These are phyloP conservation scores for Kingdonia uniflora DNA, from an alignment of 164 flowering plant genomes.

Conservation along the genomic window DNA sequence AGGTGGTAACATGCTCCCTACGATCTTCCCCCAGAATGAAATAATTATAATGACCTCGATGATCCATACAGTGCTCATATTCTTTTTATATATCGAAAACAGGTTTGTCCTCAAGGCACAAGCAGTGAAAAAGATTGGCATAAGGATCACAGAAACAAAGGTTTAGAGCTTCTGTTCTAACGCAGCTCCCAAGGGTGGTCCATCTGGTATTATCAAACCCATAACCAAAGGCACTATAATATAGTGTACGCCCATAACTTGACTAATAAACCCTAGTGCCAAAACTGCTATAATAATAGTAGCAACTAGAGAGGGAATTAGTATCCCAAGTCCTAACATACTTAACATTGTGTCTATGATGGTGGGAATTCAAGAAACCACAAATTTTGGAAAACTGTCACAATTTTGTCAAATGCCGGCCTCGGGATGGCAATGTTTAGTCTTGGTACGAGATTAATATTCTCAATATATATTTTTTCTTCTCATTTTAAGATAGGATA, in stretches of 20 bases:
- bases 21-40: constrained; percentile 24
- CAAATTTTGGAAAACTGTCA: constrained; percentile 24
- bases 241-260: constrained; percentile 38
- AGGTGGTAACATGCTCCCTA: constrained; percentile 17
- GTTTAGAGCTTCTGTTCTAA: constrained; percentile 44
- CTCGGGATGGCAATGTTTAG: constrained; percentile 45
- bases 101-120: constrained; percentile 37
- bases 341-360: constrained; percentile 1
- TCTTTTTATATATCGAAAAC: constrained; percentile 15
- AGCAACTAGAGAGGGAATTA: too few species aligned
- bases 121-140: constrained; percentile 40
- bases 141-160: constrained; percentile 26
- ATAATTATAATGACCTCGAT: constrained; percentile 18
- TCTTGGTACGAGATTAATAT: constrained; percentile 18
- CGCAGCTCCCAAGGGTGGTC: constrained; percentile 63
- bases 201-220: constrained; percentile 58
- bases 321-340: background rate
- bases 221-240: constrained; percentile 45
- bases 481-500: background rate
- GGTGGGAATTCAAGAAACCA: constrained; percentile 28
- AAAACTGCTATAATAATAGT: constrained; percentile 30
- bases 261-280: constrained; percentile 28
- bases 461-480: background rate
- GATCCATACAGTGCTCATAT: constrained; percentile 15
- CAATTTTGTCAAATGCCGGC: constrained; percentile 31